Conservation (phyloP, 306 rosid genomes). For the Corylus avellana region DNA sequence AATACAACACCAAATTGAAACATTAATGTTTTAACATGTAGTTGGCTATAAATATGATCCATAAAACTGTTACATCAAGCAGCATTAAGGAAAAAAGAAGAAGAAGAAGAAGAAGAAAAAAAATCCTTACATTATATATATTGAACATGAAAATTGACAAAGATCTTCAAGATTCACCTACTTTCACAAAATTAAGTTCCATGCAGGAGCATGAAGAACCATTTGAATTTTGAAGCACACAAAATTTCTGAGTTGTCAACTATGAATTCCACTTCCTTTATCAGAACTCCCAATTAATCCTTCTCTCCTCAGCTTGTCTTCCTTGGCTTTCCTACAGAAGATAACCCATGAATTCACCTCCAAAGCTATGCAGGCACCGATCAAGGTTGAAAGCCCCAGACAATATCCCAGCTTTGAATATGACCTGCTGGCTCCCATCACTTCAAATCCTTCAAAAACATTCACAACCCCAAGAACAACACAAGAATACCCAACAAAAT, state of each 20-base stretch:
- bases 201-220: neutral
- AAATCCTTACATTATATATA: neutral
- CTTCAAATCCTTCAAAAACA: constrained; percentile 82
- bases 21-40: neutral
- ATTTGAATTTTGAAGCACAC: neutral
- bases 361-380: constrained; percentile 73
- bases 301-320: constrained; percentile 80
- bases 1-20: too few species aligned
- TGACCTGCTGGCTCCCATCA: constrained; percentile 84
- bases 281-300: constrained; percentile 65
- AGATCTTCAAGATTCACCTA: neutral
- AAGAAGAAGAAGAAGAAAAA: neutral
- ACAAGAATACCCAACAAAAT: constrained; percentile 90
- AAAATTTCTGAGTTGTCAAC: constrained; percentile 9
- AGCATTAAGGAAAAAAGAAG: neutral
- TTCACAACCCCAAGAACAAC: constrained; percentile 90
- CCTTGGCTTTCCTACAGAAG: constrained; percentile 83
- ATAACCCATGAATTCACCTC: constrained; percentile 97
- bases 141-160: neutral
- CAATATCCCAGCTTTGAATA: constrained; percentile 76
- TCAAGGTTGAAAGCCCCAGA: constrained; percentile 58
- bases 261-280: constrained; percentile 61
- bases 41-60: neutral
- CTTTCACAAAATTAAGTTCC: neutral
- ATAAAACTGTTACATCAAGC: neutral